These are phyloP conservation scores for Ampelomyces quisqualis DNA, from an alignment of 2,329 filamentous ascomycete genomes.

Conservation along the genomic window DNA sequence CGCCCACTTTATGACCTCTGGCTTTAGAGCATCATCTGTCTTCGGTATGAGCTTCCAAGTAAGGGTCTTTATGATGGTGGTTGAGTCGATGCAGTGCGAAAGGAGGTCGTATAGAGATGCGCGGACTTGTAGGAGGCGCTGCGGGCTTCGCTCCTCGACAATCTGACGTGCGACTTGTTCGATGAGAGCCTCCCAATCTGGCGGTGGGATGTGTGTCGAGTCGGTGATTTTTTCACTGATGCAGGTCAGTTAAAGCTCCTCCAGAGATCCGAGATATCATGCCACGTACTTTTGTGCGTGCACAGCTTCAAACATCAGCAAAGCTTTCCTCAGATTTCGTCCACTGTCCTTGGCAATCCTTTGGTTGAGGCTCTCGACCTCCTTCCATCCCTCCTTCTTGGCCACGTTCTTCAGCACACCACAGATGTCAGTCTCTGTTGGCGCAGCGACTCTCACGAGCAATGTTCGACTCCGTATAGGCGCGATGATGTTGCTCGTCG, in stretches of 20 bases:
- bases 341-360: constrained; percentile 89
- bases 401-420: constrained; percentile 68
- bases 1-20: constrained; percentile 91
- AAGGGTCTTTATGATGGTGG: constrained; percentile 89
- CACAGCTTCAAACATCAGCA: constrained; percentile 96
- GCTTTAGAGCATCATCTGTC: constrained; percentile 86
- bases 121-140: constrained; percentile 81
- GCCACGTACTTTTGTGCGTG: constrained; percentile 86
- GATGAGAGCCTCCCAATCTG: constrained; percentile 95
- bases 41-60: constrained; percentile 88
- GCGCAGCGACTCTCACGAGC: constrained; percentile 87
- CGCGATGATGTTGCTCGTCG: constrained; percentile 98
- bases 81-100: constrained; percentile 94
- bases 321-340: constrained; percentile 81
- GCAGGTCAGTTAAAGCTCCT: constrained; percentile 11
- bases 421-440: constrained; percentile 81
- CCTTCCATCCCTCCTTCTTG: constrained; percentile 81
- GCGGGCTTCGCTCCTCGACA: constrained; percentile 87
- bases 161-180: constrained; percentile 89
- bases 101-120: constrained; percentile 96
- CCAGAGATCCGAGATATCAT: not conserved
- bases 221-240: constrained; percentile 85
- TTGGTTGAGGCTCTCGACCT: constrained; percentile 71
- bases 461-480: constrained; percentile 91
- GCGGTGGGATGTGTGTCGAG: constrained; percentile 83